Evolutionary conservation across 2,329 filamentous ascomycete species (phyloP).

Genomic region (Colletotrichum musicola): DNA sequence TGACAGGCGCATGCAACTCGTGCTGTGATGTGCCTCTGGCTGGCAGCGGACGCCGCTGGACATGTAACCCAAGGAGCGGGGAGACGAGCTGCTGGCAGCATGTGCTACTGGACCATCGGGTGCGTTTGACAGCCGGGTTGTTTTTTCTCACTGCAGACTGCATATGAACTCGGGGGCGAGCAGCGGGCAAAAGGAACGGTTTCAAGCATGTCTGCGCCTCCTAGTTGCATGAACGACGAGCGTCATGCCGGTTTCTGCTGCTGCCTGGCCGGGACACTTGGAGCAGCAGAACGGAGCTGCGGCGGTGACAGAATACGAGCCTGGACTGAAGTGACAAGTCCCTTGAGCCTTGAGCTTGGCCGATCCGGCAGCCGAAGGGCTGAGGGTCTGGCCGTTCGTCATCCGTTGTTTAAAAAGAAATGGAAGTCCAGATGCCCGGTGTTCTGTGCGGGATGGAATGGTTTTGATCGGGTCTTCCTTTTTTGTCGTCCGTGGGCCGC

Average conservation of each 20-base stretch:
- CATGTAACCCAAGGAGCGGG: neutral
- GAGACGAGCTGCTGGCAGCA: neutral
- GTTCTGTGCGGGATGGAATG: slow-evolving; percentile 24
- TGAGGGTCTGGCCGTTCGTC: slow-evolving; percentile 20
- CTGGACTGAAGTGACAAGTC: neutral
- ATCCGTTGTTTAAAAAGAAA: slow-evolving; percentile 32
- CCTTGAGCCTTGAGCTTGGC: neutral
- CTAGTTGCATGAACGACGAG: slow-evolving; percentile 27
- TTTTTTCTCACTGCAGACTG: neutral
- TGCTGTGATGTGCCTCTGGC: neutral
- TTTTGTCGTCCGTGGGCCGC: slow-evolving; percentile 13
- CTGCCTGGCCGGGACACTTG: slow-evolving; percentile 16
- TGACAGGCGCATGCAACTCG: neutral
- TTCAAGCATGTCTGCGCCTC: slow-evolving; percentile 37
- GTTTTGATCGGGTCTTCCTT: neutral
- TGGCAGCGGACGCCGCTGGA: neutral
- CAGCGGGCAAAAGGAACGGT: slow-evolving; percentile 19
- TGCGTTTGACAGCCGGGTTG: slow-evolving; percentile 1
- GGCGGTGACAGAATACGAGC: neutral
- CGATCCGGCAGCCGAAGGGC: neutral
- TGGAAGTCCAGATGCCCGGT: slow-evolving; percentile 18
- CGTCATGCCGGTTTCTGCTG: slow-evolving; percentile 29
- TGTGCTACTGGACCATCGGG: neutral
- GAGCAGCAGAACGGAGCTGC: slow-evolving; percentile 8
- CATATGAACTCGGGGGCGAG: neutral